Evolutionary conservation across 1,139 yeast species (phyloP), one percentile per base, ranked within the genome.

Genomic region (Saccharomycopsis hybrid): DNA sequence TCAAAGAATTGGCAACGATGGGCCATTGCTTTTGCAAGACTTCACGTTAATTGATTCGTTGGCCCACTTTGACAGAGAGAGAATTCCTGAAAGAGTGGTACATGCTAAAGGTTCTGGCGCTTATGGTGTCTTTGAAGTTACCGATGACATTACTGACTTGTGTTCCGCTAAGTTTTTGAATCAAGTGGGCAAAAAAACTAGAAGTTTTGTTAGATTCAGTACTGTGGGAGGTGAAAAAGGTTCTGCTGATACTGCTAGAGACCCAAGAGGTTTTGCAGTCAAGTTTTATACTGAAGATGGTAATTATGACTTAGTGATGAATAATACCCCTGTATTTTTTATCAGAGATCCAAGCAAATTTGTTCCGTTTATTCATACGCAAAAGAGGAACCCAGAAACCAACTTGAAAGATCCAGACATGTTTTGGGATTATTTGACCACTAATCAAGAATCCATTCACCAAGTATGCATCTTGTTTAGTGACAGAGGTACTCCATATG

Each of bases 321-420:
- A 78, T 66, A 78, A 78, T 61, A 78, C 82, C 11, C 83, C 83
- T 3, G 68, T 77, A 27, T 78, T 78, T 62, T 78, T 78, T 63
- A 63, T 78, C 54, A 70, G 82, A 59, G 82, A 78, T 59, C 82
- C 82, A n/a, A 62, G 71, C 51, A 77, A 77, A 65, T 77, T 77
- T 65, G 76, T 81, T 35, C 76, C 71, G 53, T 77, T 77, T 57
- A 78, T 77, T 57, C 82, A 78, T 61, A 74, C 82, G 37, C 87
- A 81, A 65, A 81, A 81, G 76, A 62, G 86, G 65, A 79, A 84
- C 70, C 95, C 95, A 45, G 79, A 85, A 69, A 85, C 94, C 47
- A 85, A 85, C 67, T 72, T 84, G 66, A 85, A 85, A 65, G 95
- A 87, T 65, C 77, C 86, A 28, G 74, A 78, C 66, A 77, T 77